Evolutionary conservation across 2,329 filamentous ascomycete species (phyloP).

Genomic region (Metarhizium brunneum): DNA sequence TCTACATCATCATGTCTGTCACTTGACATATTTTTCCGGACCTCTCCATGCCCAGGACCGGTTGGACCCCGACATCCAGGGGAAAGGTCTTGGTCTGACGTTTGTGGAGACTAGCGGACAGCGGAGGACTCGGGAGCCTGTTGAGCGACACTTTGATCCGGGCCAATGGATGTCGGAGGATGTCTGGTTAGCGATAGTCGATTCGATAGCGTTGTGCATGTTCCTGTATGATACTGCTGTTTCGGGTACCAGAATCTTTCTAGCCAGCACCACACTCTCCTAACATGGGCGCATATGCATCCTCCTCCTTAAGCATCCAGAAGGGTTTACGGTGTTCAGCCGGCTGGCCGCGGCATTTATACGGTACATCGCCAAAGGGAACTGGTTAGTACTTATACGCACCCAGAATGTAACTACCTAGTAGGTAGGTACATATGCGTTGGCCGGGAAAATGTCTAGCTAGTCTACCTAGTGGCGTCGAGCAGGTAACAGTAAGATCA

Average conservation of each 20-base stretch:
- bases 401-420: too few species aligned
- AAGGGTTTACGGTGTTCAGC: too few species aligned
- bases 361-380: too few species aligned
- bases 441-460: too few species aligned
- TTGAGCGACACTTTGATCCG: background rate
- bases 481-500: background rate
- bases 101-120: background rate
- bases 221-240: background rate
- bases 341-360: too few species aligned
- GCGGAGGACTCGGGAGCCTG: background rate
- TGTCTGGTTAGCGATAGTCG: background rate
- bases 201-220: background rate
- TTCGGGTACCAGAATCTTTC: too few species aligned
- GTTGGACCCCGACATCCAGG: background rate
- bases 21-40: background rate
- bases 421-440: too few species aligned
- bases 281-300: too few species aligned
- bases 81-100: background rate
- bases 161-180: background rate
- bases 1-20: background rate
- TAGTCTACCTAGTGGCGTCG: background rate
- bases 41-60: background rate
- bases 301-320: too few species aligned
- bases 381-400: too few species aligned
- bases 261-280: too few species aligned